These are phyloP conservation scores for Cyclotella sp. DNA, from an alignment of 108 stramenopile genomes.

Conservation along the genomic window DNA sequence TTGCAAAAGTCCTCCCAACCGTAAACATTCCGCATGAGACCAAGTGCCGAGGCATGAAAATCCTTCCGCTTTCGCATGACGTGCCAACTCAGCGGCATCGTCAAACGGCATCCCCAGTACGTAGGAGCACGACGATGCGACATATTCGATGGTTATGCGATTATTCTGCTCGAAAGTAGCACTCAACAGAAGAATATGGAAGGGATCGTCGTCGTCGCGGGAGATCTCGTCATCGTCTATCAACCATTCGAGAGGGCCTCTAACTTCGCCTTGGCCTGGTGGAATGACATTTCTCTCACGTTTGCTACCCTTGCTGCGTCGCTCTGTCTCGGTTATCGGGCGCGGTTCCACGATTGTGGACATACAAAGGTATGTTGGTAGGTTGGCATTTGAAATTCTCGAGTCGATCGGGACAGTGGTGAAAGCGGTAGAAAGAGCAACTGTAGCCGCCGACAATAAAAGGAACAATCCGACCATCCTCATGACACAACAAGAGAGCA, in stretches of 20 bases:
- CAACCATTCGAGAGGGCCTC: conserved; percentile 75
- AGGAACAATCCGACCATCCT: neutral
- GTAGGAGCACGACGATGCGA: conserved; percentile 63
- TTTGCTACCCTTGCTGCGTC: conserved; percentile 18
- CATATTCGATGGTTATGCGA: conserved; percentile 79
- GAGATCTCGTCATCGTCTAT: conserved; percentile 60
- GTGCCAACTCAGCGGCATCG: conserved; percentile 70
- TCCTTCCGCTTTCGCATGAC: conserved; percentile 66
- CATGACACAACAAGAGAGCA: neutral
- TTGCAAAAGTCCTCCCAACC: conserved; percentile 68
- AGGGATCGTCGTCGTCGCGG: conserved; percentile 79
- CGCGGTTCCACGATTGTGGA: conserved; percentile 14
- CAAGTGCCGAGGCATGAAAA: conserved; percentile 82
- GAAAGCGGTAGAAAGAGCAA: neutral
- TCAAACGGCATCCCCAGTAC: conserved; percentile 79
- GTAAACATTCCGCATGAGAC: conserved; percentile 78
- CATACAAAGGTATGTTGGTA: conserved; percentile 9
- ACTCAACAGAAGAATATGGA: conserved; percentile 80
- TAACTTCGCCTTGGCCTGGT: conserved; percentile 40
- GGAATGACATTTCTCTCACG: conserved; percentile 54
- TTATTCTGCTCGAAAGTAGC: conserved; percentile 69
- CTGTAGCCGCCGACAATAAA: neutral
- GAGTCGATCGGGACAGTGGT: neutral
- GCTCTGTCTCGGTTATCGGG: conserved; percentile 35
- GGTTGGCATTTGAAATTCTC: neutral